Evolutionary conservation across 352 stramenopile genomes (phyloP), one percentile per base, ranked within the genome.

Genomic region (Phytophthora pluvialis): DNA sequence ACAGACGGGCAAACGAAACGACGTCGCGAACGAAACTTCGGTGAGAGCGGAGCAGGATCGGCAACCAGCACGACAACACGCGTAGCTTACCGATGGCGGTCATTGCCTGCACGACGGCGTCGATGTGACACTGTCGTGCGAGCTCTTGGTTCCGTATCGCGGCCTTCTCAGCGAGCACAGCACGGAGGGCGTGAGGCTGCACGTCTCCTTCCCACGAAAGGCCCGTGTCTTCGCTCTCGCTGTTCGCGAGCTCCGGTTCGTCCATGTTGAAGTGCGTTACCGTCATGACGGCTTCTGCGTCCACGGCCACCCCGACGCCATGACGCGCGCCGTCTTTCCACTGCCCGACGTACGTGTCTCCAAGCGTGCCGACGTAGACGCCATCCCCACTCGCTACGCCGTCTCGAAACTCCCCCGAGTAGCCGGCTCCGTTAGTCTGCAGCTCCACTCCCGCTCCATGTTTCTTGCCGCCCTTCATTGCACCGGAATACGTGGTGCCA

Each of bases 381-480:
- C 80, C 81, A 32, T 83, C 75, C 3, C 80, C 81, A 25, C 49
- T 64, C 4, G 62, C 26, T 16, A 71, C 47, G 1, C 64, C 72
- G 12, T 67, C 26, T 0, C 21, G 25, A 44, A 85, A 86, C 16
- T 78, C 69, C 1, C 80, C 81, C 0, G 69, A 74, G 43, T 78
- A 90, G 13, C 52, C 48, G 3, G 73, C 56, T 9, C 79, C 79
- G 29, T 83, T 88, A 6, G 60, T 51, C 32, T 73, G 45, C 29
- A 78, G 42, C 33, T 79, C 67, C 9, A 88, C 75, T n/a, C 81
- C 81, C 8, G 68, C 53, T 13, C 77, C 78, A 28, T 76, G 47
- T 45, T 77, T 81, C 45, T 67, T 73, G 35, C 75, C 70, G 3
- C 64, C 25, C 9, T 51, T 43, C 35, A 90, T 69, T 4, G 62